A percentile compares a stretch with the other conserved stretches of the same genome.
These are phyloP conservation scores for Vigna radiata DNA, from an alignment of 306 rosid species.

Conservation along the genomic window DNA sequence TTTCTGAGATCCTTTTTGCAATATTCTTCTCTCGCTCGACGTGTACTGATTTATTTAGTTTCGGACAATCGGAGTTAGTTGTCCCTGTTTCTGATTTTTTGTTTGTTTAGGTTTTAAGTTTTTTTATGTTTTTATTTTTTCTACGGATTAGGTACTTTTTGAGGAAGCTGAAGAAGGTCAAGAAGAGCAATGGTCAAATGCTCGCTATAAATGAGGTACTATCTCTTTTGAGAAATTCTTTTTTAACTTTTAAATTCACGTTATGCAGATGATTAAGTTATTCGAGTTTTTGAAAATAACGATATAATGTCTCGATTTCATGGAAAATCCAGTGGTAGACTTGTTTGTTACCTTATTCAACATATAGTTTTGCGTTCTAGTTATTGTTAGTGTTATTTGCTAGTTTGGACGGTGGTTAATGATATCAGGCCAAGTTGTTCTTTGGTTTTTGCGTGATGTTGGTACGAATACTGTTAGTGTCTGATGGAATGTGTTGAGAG, in stretches of 20 bases:
- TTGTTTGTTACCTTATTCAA: not conserved
- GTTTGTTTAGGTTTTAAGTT: not conserved
- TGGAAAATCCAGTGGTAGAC: too few species aligned
- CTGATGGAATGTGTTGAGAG: too few species aligned
- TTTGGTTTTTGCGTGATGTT: too few species aligned
- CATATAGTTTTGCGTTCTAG: too few species aligned
- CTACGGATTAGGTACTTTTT: conserved; percentile 70
- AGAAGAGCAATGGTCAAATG: conserved; percentile 94
- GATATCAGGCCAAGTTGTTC: too few species aligned
- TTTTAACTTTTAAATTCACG: not conserved
- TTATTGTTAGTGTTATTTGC: too few species aligned
- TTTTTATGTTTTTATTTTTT: not conserved
- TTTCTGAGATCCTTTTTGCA: not conserved
- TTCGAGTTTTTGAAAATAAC: not conserved
- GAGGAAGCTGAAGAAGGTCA: conserved; percentile 89
- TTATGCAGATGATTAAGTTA: not conserved
- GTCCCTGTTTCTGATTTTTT: not conserved
- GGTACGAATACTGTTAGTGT: too few species aligned
- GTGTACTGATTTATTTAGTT: not conserved
- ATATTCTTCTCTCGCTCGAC: not conserved
- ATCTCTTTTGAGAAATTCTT: not conserved
- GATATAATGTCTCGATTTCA: not conserved
- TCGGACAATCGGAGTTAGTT: not conserved
- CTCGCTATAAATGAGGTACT: conserved; percentile 68
- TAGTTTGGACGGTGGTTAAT: too few species aligned